Evolutionary conservation across 352 stramenopile species (phyloP), one percentile per base, ranked within the genome.

Genomic region (Achlya hypogyna): DNA sequence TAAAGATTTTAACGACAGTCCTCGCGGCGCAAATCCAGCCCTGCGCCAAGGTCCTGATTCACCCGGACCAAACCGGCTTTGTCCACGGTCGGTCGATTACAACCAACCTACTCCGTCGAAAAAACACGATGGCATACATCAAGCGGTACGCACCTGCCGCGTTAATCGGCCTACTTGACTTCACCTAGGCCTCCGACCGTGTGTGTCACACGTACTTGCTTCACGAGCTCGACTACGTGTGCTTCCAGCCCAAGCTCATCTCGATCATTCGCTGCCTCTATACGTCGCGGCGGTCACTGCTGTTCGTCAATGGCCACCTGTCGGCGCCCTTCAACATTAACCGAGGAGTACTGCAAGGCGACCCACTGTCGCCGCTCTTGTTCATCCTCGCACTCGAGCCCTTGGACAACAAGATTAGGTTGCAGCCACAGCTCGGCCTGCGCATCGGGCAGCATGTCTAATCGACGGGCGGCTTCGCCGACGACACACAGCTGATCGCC

Each of bases 141-240:
- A 49, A 51, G 22, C 54, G 23, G 3, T 23, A 63, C 22, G 25
- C 4, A 18, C 54, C 54, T 20, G 25, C 54, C 20, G 42, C 31
- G 1, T 34, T 63, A 35, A n/a, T 63, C 16, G 54, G 32, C 10
- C 35, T 51, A 5, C 54, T 63, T 5, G 54, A 63, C 34, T 63
- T 63, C 35, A 35, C 49, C 20, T 51, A 63, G 35, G 54, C 54
- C 6, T 63, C 51, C 9, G 54, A 63, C 27, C 54, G 54, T 22
- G 54, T 63, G 29, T 32, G 51, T 20, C 54, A 63, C 34, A n/a
- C 32, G 5, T 63, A 63, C 54, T 51, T 63, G 54, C 54, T 51
- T 12, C 5, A 5, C 27, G 53, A 25, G 22, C 53, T 62, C 32
- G 9, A 23, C 10, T 12, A 51, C 3, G 31, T 51, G 14, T 32